Base-by-base conservation (phyloP, 2,329 filamentous ascomycete genomes). In the Fusarium sp. region DNA sequence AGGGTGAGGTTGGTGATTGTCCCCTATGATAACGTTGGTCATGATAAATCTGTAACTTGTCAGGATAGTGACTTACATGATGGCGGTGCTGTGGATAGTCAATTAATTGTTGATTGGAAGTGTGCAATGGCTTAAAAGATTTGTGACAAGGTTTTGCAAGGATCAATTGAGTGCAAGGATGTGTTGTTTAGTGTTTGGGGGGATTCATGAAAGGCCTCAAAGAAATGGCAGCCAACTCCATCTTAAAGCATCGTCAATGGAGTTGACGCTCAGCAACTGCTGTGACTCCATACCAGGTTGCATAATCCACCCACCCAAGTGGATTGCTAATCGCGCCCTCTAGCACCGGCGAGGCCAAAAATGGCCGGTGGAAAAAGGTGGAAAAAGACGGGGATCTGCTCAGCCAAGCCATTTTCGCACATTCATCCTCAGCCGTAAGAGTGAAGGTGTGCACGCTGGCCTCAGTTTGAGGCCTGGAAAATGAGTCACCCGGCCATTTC, bases 51-150 rank as follows among this genome's bases (percentile, higher is more conserved):
- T 56, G 6, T 13, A 3, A 27, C 7, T 16, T 12, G 23, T 36
- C 28, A 16, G 30, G 31, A 12, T 3, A 11, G 40, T n/a, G 13
- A 66, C 70, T 74, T 72, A 74, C 73, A 74, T 71, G 62, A 18
- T 47, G 46, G 12, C 36, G 31, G 40, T 27, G 11, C 44, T 47
- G 18, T n/a, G 12, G 27, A 18, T 41, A 6, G 27, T 55, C 44
- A 41, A 58, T 43, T 37, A 46, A 47, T n/a, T 34, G 18, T 34
- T 16, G 34, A 37, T 23, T 18, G 47, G 23, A 39, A n/a, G 48
- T 36, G 37, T 16, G 11, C 18, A n/a, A 37, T 11, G 23, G 23
- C 34, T 18, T 39, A 18, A 13, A 51, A 39, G 27, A 7, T 46
- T 6, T 36, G 3, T 4, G 12, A 37, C 7, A 9, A 13, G 9